Base-by-base conservation (phyloP, 1,284 basidiomycete genomes). In the Xerocomus nothofagi region DNA sequence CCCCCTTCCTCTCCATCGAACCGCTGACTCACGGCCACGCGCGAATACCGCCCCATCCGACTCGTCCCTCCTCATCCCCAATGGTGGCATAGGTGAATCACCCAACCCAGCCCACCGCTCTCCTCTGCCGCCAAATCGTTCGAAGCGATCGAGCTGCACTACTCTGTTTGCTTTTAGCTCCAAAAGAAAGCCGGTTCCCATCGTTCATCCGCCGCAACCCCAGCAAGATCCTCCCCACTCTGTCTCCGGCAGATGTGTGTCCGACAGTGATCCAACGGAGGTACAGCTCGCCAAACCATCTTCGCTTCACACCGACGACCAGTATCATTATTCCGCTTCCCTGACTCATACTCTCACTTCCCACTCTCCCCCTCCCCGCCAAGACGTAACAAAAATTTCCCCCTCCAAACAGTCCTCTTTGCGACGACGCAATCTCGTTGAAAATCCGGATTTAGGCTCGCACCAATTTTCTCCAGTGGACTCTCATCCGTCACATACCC, bases 11-110 rank as follows among this genome's bases (percentile, higher is more conserved):
- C 6, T 30, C 17, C 7, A 24, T 17, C 44, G 4, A 32, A n/a
- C 38, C 27, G 49, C 42, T 27, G 53, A 47, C 21, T n/a, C 47
- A 0, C 68, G 39, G 10, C 27, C 36, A 8, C 56, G 38, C 31
- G 42, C 50, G 3, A 56, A 69, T 10, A 65, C 66, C 21, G 53
- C 53, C 1, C 61, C 53, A 1, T 47, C 62, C 11, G 66, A 66
- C 26, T 61, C 61, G 10, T 72, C 76, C 1, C 75, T 72, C 54
- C 65, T 73, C 57, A 71, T 71, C 54, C 62, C 73, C 8, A 61
- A 72, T 10, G 81, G 80, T 20, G 82, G 80, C 29, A 74, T 86
- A 21, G 83, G 83, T 27, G 80, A 82, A 55, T 77, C 81, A 0
- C 84, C 84, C 3, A 65, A 68, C 33, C 80, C 78, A 0, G 50